phyloP scores from a whole-genome alignment of 306 rosid species.

The Nissolia schottii region DNA sequence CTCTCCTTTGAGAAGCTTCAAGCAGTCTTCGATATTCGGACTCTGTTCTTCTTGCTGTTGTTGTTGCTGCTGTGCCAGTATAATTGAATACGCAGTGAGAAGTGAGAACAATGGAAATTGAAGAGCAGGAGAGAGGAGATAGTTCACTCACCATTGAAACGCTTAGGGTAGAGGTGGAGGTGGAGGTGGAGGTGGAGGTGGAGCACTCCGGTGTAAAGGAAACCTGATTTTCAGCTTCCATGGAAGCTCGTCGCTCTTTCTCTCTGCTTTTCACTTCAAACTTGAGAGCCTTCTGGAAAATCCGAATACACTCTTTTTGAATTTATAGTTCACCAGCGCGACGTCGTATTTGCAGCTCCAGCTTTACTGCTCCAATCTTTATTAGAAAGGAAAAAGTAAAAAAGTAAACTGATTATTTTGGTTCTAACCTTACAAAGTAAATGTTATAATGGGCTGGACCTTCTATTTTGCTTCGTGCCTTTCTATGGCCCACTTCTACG shows the following conservation, averaged over 20 bases:
- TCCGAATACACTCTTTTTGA: no score
- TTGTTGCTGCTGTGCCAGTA: not conserved
- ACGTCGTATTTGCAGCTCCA: no score
- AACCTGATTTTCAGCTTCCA: not conserved
- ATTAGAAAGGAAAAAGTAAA: no score
- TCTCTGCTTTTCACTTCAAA: not conserved
- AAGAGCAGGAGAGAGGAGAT: not conserved
- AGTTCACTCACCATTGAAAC: not conserved
- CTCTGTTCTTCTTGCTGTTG: constrained; percentile 25
- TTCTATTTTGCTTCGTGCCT: no score
- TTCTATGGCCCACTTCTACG: no score
- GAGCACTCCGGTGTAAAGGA: not conserved
- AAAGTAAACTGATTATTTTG: no score
- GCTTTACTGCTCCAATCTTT: no score
- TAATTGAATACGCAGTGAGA: not conserved
- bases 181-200: not conserved
- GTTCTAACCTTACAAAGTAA: no score
- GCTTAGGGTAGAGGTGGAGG: no score
- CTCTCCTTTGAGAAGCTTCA: constrained; percentile 86
- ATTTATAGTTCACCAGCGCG: no score
- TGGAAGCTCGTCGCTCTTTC: not conserved
- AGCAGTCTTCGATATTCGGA: constrained; percentile 65
- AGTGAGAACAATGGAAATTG: no score
- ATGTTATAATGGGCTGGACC: no score
- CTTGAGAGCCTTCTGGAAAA: not conserved